Conservation (phyloP, 306 rosid genomes). For the Quillaja saponaria region DNA sequence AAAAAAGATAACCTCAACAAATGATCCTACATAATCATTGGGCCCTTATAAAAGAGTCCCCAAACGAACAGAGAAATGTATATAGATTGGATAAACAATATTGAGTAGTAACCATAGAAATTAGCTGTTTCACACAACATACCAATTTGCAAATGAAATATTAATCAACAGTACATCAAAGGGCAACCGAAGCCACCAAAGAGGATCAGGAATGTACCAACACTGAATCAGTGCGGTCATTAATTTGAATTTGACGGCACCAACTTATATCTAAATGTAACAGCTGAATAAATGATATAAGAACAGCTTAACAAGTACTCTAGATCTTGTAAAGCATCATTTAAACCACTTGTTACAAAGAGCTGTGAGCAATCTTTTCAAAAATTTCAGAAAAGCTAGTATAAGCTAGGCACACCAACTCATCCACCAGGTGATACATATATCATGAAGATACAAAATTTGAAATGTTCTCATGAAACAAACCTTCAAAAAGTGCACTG, state of each 20-base stretch:
- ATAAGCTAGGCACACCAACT: neutral
- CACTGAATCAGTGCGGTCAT: neutral
- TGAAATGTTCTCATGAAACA: slow-evolving; percentile 27
- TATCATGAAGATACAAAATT: slow-evolving; percentile 5
- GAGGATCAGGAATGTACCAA: slow-evolving; percentile 3
- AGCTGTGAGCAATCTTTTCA: neutral
- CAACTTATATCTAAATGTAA: neutral
- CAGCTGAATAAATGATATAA: too few species aligned
- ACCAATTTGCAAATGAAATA: neutral
- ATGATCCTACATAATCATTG: too few species aligned
- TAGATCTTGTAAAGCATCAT: neutral
- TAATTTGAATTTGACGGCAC: neutral
- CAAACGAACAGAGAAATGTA: too few species aligned
- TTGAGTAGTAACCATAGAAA: too few species aligned
- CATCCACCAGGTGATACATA: neutral
- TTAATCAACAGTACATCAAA: neutral
- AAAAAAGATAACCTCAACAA: too few species aligned
- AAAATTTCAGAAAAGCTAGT: neutral
- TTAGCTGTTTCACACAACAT: neutral
- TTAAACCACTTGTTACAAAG: neutral
- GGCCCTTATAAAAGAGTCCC: too few species aligned
- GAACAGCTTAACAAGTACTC: neutral
- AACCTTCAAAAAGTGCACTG: slow-evolving; percentile 96
- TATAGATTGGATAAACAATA: too few species aligned
- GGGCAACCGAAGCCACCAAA: neutral